These are phyloP conservation scores for Verticillium zaregamsianum DNA, from an alignment of 2,329 filamentous ascomycete genomes.

Conservation along the genomic window DNA sequence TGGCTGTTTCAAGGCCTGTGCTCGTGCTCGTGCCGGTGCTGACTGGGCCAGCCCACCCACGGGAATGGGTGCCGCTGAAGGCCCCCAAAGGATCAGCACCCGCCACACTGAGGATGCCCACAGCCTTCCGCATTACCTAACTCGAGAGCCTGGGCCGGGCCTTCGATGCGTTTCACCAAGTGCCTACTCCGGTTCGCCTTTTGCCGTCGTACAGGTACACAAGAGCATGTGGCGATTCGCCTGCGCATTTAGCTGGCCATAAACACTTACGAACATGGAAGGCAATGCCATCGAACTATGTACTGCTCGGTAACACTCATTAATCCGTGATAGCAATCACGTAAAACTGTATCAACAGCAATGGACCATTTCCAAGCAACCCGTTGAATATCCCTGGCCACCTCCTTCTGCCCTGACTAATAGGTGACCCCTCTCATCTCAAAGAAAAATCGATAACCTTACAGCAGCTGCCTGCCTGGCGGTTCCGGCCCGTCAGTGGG, in stretches of 20 bases:
- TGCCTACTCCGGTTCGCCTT: not conserved
- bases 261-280: not conserved
- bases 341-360: not conserved
- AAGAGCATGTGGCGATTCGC: too few species aligned
- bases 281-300: not conserved
- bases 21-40: not conserved
- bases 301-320: not conserved
- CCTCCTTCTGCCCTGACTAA: not conserved
- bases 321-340: not conserved
- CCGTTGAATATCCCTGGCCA: not conserved
- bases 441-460: not conserved
- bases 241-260: not conserved
- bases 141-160: not conserved
- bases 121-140: not conserved
- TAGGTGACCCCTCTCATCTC: conserved; percentile 1
- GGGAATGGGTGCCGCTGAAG: not conserved
- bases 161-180: not conserved
- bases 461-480: conserved; percentile 7
- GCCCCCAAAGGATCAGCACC: not conserved
- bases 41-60: not conserved
- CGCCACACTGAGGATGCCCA: not conserved
- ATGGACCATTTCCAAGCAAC: not conserved
- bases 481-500: conserved; percentile 10
- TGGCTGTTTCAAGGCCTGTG: not conserved
- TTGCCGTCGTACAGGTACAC: too few species aligned